Evolutionary conservation across 805 yeast genomes (phyloP).

Genomic region (Ogataea neopini): DNA sequence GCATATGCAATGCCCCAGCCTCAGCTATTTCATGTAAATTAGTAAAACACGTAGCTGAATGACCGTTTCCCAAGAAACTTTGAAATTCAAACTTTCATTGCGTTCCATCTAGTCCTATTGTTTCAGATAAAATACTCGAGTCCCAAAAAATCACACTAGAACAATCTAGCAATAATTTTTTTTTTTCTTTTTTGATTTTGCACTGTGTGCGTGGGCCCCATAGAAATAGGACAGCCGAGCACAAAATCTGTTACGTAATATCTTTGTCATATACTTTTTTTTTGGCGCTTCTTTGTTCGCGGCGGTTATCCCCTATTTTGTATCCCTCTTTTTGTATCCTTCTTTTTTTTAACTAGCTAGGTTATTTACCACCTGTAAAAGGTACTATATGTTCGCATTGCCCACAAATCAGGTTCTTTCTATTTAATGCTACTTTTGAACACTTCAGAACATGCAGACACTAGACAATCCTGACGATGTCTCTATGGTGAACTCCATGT

Average conservation of each 20-base stretch:
- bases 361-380: too few relatives aligned
- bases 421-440: not conserved
- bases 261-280: not conserved
- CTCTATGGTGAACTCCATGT: slow-evolving; percentile 19
- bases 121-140: not conserved
- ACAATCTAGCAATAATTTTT: slow-evolving; percentile 3
- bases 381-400: not conserved
- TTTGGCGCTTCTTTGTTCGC: not conserved
- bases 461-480: slow-evolving; percentile 11
- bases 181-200: not conserved
- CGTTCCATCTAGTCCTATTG: not conserved
- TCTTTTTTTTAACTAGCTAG: too few relatives aligned
- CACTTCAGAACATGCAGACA: slow-evolving; percentile 5
- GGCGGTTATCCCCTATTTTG: slow-evolving; percentile 5
- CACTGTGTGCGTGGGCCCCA: not conserved
- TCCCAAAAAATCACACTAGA: not conserved
- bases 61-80: not conserved
- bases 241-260: not conserved
- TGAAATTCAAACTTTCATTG: not conserved
- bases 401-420: too few relatives aligned
- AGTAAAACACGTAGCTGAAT: not conserved
- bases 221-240: not conserved
- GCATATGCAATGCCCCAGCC: not conserved
- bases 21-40: not conserved
- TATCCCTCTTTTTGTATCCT: slow-evolving; percentile 7